A percentile compares a stretch with the other conserved stretches of the same genome.
Evolutionary conservation across 768 basidiomycete species (phyloP).

Genomic region (Tremella yokohamensis): DNA sequence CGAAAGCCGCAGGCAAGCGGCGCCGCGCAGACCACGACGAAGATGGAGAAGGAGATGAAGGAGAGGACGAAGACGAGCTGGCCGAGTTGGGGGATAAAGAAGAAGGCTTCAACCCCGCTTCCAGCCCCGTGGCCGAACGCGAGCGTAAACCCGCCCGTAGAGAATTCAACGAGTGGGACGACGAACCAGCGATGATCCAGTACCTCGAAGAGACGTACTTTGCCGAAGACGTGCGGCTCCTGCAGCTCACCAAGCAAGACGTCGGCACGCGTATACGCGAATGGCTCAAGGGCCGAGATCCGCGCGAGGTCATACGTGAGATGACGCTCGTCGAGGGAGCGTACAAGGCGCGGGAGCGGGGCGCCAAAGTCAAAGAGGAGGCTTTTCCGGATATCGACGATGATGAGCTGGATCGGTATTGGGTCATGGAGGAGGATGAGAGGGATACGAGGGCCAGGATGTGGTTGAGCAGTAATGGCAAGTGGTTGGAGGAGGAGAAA

Average conservation of each 20-base stretch:
- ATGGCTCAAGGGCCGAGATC: constrained; percentile 31
- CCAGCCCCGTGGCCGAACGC: neutral
- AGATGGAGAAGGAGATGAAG: neutral
- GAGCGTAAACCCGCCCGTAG: constrained; percentile 15
- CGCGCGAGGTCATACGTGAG: constrained; percentile 28
- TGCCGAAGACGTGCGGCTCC: constrained; percentile 16
- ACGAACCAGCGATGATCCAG: constrained; percentile 20
- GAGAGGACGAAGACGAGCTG: constrained; percentile 11
- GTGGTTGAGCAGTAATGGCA: constrained; percentile 41
- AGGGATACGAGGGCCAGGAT: constrained; percentile 35
- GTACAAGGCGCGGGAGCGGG: constrained; percentile 19
- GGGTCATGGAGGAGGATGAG: constrained; percentile 35
- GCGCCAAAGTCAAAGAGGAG: constrained; percentile 22
- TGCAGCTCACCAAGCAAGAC: constrained; percentile 14
- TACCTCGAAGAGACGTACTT: constrained; percentile 25
- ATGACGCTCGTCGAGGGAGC: constrained; percentile 28
- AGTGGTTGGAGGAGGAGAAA: constrained; percentile 39
- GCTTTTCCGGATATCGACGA: constrained; percentile 44
- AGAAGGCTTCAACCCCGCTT: constrained; percentile 7
- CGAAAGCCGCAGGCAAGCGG: too few species aligned
- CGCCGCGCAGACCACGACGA: neutral
- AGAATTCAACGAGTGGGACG: constrained; percentile 34
- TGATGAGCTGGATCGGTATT: constrained; percentile 38
- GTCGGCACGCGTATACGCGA: constrained; percentile 22
- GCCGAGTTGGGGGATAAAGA: constrained; percentile 17